phyloP scores from a whole-genome alignment of 768 basidiomycete genomes.

The Rubroboletus satanas region DNA sequence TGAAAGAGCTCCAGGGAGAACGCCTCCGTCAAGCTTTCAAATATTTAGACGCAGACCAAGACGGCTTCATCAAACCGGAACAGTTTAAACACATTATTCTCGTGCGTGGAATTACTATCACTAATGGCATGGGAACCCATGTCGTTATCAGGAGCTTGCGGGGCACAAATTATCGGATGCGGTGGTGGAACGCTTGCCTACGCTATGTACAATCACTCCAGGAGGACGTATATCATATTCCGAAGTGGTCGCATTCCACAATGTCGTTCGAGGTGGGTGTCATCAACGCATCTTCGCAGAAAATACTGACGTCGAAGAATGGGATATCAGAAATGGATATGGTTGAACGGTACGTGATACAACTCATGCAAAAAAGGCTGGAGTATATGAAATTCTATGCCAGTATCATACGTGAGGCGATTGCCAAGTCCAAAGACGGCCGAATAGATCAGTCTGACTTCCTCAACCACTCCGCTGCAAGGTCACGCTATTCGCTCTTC shows the following conservation, averaged over 20 bases:
- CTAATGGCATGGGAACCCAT: not conserved
- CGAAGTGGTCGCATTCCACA: conserved; percentile 95
- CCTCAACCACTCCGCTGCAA: conserved; percentile 79
- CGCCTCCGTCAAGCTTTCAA: conserved; percentile 94
- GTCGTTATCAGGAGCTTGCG: conserved; percentile 71
- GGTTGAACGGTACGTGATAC: conserved; percentile 65
- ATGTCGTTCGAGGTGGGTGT: conserved; percentile 79
- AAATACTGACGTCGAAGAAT: conserved; percentile 4
- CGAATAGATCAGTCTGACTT: conserved; percentile 97
- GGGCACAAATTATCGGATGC: conserved; percentile 96
- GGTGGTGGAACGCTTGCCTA: conserved; percentile 89
- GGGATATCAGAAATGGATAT: conserved; percentile 80
- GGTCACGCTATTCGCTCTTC: conserved; percentile 90
- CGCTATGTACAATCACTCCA: conserved; percentile 83
- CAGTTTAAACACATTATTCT: conserved; percentile 95
- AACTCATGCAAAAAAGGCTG: not conserved
- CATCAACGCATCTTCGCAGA: not conserved
- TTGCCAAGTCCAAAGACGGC: conserved; percentile 87
- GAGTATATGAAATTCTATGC: conserved; percentile 2
- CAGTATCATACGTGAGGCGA: conserved; percentile 87
- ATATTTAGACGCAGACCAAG: conserved; percentile 82
- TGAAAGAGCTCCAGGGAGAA: conserved; percentile 98
- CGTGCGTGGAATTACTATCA: conserved; percentile 42
- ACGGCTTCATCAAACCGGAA: conserved; percentile 91
- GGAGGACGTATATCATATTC: conserved; percentile 93